Evolutionary conservation across 129 eudicot species (phyloP).

Genomic region (Scalesia atractyloides): DNA sequence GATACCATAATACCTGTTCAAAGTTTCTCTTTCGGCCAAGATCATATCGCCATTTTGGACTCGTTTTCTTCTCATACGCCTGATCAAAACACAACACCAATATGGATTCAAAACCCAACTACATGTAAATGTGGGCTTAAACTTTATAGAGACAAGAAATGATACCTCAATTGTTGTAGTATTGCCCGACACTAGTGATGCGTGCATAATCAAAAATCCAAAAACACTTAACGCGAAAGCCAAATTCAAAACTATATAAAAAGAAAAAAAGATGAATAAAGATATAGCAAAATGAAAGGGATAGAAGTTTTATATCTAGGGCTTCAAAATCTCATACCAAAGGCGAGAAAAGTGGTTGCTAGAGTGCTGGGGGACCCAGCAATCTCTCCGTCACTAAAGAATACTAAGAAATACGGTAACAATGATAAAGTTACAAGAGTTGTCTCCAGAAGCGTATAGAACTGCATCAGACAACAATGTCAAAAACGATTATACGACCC

Average conservation of each 20-base stretch:
- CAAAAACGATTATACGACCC: neutral
- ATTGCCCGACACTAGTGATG: slow-evolving; percentile 77
- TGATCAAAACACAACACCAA: slow-evolving; percentile 22
- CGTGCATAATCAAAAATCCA: slow-evolving; percentile 91
- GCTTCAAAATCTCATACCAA: slow-evolving; percentile 48
- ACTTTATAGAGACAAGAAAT: neutral
- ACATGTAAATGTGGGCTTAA: neutral
- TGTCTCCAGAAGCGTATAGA: slow-evolving; percentile 93
- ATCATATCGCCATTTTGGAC: slow-evolving; percentile 92
- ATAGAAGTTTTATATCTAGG: neutral
- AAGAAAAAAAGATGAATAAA: neutral
- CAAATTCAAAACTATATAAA: slow-evolving; percentile 68
- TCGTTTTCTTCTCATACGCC: slow-evolving; percentile 92
- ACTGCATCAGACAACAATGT: slow-evolving; percentile 49
- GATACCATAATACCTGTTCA: slow-evolving; percentile 63
- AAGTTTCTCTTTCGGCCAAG: slow-evolving; percentile 90
- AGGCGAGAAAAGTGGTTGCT: slow-evolving; percentile 92
- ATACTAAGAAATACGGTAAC: slow-evolving; percentile 74
- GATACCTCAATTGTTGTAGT: slow-evolving; percentile 92
- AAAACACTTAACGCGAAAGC: slow-evolving; percentile 91
- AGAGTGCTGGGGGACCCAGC: slow-evolving; percentile 81
- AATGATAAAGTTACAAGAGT: slow-evolving; percentile 73
- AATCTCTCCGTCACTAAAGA: slow-evolving; percentile 90
- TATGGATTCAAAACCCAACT: neutral
- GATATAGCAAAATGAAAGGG: slow-evolving; percentile 8